A percentile compares a stretch with the other conserved stretches of the same genome.
Conservation (phyloP, 768 basidiomycete genomes). For the Pulveroboletus ravenelii region DNA sequence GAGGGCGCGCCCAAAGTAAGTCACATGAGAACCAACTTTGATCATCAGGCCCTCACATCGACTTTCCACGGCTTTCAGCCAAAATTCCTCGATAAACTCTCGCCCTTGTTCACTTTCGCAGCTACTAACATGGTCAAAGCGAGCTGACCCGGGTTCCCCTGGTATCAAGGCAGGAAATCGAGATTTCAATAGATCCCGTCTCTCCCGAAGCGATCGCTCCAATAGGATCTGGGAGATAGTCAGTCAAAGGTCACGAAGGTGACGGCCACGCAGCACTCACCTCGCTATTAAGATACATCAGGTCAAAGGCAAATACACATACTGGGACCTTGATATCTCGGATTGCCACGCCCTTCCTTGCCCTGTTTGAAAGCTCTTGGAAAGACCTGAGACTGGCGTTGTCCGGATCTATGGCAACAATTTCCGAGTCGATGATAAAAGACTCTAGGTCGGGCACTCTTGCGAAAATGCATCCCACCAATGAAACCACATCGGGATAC, state of each 20-base stretch:
- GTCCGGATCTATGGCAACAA: slow-evolving; percentile 72
- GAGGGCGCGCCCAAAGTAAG: slow-evolving; percentile 1
- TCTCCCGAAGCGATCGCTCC: slow-evolving; percentile 60
- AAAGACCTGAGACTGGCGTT: slow-evolving; percentile 69
- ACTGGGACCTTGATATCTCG: slow-evolving; percentile 74
- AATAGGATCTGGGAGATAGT: slow-evolving; percentile 53
- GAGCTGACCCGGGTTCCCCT: slow-evolving; percentile 45
- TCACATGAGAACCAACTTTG: slow-evolving; percentile 48
- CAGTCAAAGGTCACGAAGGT: not conserved
- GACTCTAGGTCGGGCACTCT: slow-evolving; percentile 41
- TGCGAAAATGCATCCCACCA: slow-evolving; percentile 51
- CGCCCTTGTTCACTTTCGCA: slow-evolving; percentile 61
- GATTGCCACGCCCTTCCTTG: slow-evolving; percentile 76
- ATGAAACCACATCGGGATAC: slow-evolving; percentile 77
- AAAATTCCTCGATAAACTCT: slow-evolving; percentile 67
- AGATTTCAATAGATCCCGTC: slow-evolving; percentile 59
- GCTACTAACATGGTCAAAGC: slow-evolving; percentile 70
- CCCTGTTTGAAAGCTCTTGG: slow-evolving; percentile 81
- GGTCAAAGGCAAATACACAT: slow-evolving; percentile 83
- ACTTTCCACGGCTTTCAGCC: slow-evolving; percentile 67
- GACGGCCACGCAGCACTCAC: slow-evolving; percentile 38
- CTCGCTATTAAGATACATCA: slow-evolving; percentile 80
- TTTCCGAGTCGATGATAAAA: slow-evolving; percentile 82
- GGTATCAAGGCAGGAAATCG: slow-evolving; percentile 54
- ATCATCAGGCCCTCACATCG: slow-evolving; percentile 93